phyloP scores from a whole-genome alignment of 31 red algal species.

The Porphyra umbilicalis region DNA sequence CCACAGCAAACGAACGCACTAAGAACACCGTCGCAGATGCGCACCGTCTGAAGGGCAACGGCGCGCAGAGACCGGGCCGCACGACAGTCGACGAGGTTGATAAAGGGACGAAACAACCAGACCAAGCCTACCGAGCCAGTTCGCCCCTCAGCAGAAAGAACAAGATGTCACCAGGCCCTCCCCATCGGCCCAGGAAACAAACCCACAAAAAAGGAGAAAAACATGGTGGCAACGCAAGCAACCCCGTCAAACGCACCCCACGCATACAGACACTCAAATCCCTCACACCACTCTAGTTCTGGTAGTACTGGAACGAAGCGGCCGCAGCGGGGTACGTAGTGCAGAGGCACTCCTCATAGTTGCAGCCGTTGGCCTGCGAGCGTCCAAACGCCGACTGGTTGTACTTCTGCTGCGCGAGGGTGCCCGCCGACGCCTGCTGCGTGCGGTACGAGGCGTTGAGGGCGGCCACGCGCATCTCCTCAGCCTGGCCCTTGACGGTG shows the following conservation, averaged over 20 bases:
- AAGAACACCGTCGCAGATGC: too few relatives aligned
- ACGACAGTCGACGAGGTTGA: background rate
- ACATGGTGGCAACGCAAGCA: background rate
- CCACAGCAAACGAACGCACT: too few relatives aligned
- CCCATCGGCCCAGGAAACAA: background rate
- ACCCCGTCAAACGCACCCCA: background rate
- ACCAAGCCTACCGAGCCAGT: background rate
- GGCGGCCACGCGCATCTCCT: constrained; percentile 33
- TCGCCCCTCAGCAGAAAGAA: background rate
- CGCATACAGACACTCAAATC: background rate
- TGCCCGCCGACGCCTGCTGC: constrained; percentile 29
- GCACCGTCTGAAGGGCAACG: too few relatives aligned
- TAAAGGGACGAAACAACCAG: background rate
- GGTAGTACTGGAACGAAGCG: constrained; percentile 26
- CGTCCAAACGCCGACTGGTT: constrained; percentile 39
- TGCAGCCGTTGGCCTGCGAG: constrained; percentile 43
- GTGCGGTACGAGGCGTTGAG: constrained; percentile 47
- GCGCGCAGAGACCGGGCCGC: too few relatives aligned
- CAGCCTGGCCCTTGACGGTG: constrained; percentile 51
- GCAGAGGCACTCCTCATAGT: constrained; percentile 54
- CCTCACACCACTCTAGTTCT: background rate
- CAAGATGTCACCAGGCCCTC: background rate
- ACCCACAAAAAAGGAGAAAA: background rate
- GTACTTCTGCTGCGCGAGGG: constrained; percentile 31
- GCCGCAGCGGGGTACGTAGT: constrained; percentile 50